phyloP scores from a whole-genome alignment of 2,329 filamentous ascomycete genomes.

The Aspergillus persii region DNA sequence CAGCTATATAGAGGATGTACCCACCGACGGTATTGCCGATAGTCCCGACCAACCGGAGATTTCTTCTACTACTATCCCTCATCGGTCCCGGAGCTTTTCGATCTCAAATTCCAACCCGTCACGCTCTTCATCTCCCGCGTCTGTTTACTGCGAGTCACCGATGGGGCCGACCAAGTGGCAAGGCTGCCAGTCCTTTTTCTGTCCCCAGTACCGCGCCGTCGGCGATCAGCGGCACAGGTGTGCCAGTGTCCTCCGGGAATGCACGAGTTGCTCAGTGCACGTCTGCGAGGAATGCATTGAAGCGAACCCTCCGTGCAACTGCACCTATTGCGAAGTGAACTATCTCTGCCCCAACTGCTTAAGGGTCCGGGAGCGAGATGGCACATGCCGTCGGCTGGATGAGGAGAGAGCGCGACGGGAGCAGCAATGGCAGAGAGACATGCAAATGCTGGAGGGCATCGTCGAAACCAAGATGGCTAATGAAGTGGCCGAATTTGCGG shows the following conservation, averaged over 20 bases:
- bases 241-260: conserved; percentile 44
- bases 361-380: conserved; percentile 38
- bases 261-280: conserved; percentile 45
- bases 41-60: conserved; percentile 17
- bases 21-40: conserved; percentile 26
- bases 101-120: conserved; percentile 41
- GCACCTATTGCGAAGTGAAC: conserved; percentile 43
- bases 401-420: conserved; percentile 40
- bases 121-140: conserved; percentile 40
- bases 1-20: conserved; percentile 35
- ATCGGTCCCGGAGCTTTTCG: conserved; percentile 37
- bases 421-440: conserved; percentile 41
- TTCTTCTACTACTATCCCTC: conserved; percentile 24
- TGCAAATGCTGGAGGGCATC: conserved; percentile 40
- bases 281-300: conserved; percentile 47
- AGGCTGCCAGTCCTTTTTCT: conserved; percentile 50
- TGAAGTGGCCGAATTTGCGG: conserved; percentile 41
- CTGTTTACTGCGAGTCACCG: conserved; percentile 37
- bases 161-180: conserved; percentile 42
- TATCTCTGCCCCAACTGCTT: conserved; percentile 47
- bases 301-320: conserved; percentile 42
- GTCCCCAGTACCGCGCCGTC: conserved; percentile 41
- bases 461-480: conserved; percentile 43
- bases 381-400: conserved; percentile 37
- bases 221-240: conserved; percentile 48